These are phyloP conservation scores for Tephrocybe sp. DNA, from an alignment of 768 basidiomycete species.

Conservation along the genomic window DNA sequence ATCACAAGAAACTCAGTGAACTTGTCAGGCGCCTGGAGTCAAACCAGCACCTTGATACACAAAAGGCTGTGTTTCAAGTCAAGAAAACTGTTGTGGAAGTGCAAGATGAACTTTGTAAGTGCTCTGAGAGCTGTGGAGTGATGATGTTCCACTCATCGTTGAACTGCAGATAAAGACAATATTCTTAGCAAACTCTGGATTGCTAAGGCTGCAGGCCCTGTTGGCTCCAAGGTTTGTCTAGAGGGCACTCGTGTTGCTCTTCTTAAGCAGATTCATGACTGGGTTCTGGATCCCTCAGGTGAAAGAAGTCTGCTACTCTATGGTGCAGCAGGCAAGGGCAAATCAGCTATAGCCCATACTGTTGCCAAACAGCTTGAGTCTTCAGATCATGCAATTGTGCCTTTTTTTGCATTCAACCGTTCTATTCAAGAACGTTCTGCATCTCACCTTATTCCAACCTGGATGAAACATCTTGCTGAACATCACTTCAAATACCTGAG, in stretches of 20 bases:
- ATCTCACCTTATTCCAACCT: neutral
- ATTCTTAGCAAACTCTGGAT: neutral
- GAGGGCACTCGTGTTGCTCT: neutral
- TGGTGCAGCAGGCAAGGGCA: neutral
- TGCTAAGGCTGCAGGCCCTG: neutral
- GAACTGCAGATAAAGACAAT: neutral
- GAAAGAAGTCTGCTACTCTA: neutral
- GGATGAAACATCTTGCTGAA: neutral
- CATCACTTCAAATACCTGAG: neutral
- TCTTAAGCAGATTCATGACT: neutral
- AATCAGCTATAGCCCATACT: neutral
- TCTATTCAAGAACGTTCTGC: neutral
- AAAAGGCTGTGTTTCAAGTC: neutral
- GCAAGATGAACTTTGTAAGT: neutral
- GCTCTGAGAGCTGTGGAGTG: no score
- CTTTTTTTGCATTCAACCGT: neutral
- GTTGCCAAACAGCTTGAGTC: neutral
- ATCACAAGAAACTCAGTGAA: neutral
- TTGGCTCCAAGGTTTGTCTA: neutral
- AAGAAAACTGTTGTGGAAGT: neutral
- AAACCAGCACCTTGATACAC: neutral
- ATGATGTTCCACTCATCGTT: no score
- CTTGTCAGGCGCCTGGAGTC: neutral
- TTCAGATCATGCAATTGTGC: neutral
- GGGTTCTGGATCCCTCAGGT: neutral